A percentile compares a stretch with the other conserved stretches of the same genome.
phyloP scores from a whole-genome alignment of 192 early-diverging fungal species.

The Rhizophagus prolifer region DNA sequence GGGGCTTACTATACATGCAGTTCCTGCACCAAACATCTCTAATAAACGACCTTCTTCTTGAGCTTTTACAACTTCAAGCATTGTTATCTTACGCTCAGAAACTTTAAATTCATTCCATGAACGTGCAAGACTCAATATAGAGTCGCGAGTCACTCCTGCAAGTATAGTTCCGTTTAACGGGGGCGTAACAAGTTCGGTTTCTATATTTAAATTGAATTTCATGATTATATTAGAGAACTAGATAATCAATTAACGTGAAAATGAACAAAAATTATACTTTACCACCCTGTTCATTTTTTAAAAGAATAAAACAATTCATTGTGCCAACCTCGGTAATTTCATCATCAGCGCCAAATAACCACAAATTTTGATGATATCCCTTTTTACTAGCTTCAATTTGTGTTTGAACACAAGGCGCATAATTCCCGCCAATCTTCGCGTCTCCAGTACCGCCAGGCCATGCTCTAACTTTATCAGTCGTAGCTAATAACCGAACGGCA shows the following conservation, averaged over 20 bases:
- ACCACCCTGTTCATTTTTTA: slow-evolving; percentile 77
- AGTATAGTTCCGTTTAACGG: slow-evolving; percentile 93
- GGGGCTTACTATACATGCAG: slow-evolving; percentile 92
- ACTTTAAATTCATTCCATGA: slow-evolving; percentile 89
- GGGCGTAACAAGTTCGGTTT: slow-evolving; percentile 86
- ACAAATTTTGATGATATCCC: slow-evolving; percentile 93
- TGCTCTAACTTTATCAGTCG: slow-evolving; percentile 83
- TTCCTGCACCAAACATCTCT: slow-evolving; percentile 95
- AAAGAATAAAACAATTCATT: slow-evolving; percentile 93
- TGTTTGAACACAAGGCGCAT: slow-evolving; percentile 78
- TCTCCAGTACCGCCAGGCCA: slow-evolving; percentile 96
- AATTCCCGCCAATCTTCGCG: slow-evolving; percentile 88
- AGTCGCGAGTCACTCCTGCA: slow-evolving; percentile 94
- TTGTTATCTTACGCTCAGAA: slow-evolving; percentile 76
- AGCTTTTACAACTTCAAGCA: slow-evolving; percentile 76
- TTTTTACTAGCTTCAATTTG: slow-evolving; percentile 84
- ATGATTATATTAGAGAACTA: not conserved
- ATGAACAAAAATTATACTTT: slow-evolving; percentile 16
- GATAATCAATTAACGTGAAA: not conserved
- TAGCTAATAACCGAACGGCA: slow-evolving; percentile 84
- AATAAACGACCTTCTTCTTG: slow-evolving; percentile 75
- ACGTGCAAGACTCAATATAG: slow-evolving; percentile 75
- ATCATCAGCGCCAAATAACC: slow-evolving; percentile 87
- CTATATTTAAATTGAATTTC: slow-evolving; percentile 22
- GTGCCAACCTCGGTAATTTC: slow-evolving; percentile 95